phyloP scores from a whole-genome alignment of 139 green algal genomes.

The Auxenochlorella pyrenoidosa region DNA sequence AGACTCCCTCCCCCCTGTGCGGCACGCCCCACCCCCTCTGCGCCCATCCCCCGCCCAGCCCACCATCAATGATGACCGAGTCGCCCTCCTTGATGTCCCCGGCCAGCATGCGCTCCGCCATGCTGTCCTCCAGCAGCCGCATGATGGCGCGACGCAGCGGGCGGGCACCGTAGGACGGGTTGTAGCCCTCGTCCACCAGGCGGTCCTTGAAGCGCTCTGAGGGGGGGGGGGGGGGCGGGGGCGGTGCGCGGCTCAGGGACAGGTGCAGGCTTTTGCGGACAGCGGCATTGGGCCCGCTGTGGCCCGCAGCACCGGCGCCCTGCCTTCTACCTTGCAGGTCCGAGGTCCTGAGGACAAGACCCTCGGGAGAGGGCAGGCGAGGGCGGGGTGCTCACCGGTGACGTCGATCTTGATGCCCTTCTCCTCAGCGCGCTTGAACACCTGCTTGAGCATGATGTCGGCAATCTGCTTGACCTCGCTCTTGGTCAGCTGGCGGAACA shows the following conservation, averaged over 20 bases:
- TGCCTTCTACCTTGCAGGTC: no score
- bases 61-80: constrained; percentile 90
- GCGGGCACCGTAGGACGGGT: constrained; percentile 96
- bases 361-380: not conserved
- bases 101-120: constrained; percentile 94
- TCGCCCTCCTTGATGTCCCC: constrained; percentile 96
- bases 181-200: constrained; percentile 99
- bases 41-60: not conserved
- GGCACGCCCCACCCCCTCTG: no score
- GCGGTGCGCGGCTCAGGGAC: no score
- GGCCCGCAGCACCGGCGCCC: no score
- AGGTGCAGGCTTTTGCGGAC: no score
- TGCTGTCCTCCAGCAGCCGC: constrained; percentile 97
- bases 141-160: constrained; percentile 99
- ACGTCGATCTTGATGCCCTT: constrained; percentile 98
- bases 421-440: constrained; percentile 93
- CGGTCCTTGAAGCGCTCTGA: constrained; percentile 75
- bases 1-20: not conserved
- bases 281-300: no score
- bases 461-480: constrained; percentile 98
- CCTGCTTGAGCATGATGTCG: constrained; percentile 97
- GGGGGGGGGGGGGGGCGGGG: not conserved
- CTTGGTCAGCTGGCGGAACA: constrained; percentile 99
- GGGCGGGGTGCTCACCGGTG: constrained; percentile 40
- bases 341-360: no score